Evolutionary conservation across 106 monocot species (phyloP), one percentile per base, ranked within the genome.

Genomic region (Dendrobium nobile): DNA sequence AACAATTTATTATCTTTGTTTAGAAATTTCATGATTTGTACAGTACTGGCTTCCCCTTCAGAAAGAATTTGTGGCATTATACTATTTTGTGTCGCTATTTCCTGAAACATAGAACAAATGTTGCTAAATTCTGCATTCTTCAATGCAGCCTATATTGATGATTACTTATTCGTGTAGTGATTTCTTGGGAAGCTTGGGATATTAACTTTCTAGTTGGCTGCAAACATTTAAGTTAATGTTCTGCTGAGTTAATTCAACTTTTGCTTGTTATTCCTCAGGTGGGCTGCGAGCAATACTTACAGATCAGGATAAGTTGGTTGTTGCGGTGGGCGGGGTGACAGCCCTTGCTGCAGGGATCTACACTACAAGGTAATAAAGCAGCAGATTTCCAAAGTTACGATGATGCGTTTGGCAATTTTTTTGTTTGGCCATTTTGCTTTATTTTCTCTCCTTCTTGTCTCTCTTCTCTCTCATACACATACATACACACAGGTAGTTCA

Each of bases 271-370:
- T 47, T 51, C 37, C 77, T 2, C 79, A 97, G 96, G 96, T 85
- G 96, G 96, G 67, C 41, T 97, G 11, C 84, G 84, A 26, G 89
- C 94, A 59, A 85, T 97, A 86, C 75, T 97, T 81, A 94, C 96
- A 28, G 93, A 97, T 88, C 93, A 94, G 75, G 91, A 94, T 78
- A 97, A 97, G 87, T 77, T 97, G 86, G 88, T 90, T 79, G 94
- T 97, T 54, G 88, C 90, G 27, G 96, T 97, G 77, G 96, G 94
- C 1, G 96, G 96, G 79, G 86, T 89, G 37, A 97, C 94, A 42
- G 96, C 96, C 47, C 89, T 97, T 61, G 96, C 96, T 75, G 94
- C 94, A 77, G 96, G 96, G 31, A 85, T 97, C 58, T 97, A 97
- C 83, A 94, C 94, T 16, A 94, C 96, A 28, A 92, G 96, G 96